phyloP scores from a whole-genome alignment of 768 basidiomycete genomes.

The Cyclocybe aegerita region DNA sequence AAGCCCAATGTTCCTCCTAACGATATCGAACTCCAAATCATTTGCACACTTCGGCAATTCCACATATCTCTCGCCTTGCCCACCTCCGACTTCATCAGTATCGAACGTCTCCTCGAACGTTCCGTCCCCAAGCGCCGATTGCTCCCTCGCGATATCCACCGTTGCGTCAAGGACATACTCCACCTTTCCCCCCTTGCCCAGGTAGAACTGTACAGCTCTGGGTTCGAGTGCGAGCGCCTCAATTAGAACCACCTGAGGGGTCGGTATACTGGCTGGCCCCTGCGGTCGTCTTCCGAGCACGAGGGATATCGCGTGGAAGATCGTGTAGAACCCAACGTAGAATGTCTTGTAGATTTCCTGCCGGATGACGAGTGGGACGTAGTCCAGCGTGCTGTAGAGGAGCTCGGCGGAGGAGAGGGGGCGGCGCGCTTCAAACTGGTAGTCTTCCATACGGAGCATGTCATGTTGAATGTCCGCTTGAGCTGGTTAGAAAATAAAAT shows the following conservation, averaged over 20 bases:
- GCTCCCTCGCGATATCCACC: slow-evolving; percentile 7
- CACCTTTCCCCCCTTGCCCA: slow-evolving; percentile 12
- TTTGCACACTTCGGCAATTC: slow-evolving; percentile 10
- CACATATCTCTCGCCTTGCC: not conserved
- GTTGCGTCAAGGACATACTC: slow-evolving; percentile 15
- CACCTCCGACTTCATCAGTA: slow-evolving; percentile 1
- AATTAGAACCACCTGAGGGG: not conserved
- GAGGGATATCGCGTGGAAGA: not conserved
- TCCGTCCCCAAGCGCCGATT: slow-evolving; percentile 8
- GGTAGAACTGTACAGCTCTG: slow-evolving; percentile 3
- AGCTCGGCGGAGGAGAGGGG: not conserved
- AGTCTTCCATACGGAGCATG: not conserved
- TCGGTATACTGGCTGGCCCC: not conserved
- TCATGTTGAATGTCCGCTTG: not conserved
- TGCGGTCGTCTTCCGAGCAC: not conserved
- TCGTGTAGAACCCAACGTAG: not conserved
- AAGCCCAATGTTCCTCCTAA: slow-evolving; percentile 10
- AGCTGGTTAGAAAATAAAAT: not conserved
- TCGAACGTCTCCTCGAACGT: slow-evolving; percentile 11
- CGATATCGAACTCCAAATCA: slow-evolving; percentile 17
- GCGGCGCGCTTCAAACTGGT: not conserved
- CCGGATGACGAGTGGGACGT: not conserved
- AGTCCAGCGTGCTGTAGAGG: not conserved
- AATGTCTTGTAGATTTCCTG: slow-evolving; percentile 1
- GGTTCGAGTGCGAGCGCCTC: not conserved